phyloP scores from a whole-genome alignment of 2,329 filamentous ascomycete species.

The Aureobasidium sp. region DNA sequence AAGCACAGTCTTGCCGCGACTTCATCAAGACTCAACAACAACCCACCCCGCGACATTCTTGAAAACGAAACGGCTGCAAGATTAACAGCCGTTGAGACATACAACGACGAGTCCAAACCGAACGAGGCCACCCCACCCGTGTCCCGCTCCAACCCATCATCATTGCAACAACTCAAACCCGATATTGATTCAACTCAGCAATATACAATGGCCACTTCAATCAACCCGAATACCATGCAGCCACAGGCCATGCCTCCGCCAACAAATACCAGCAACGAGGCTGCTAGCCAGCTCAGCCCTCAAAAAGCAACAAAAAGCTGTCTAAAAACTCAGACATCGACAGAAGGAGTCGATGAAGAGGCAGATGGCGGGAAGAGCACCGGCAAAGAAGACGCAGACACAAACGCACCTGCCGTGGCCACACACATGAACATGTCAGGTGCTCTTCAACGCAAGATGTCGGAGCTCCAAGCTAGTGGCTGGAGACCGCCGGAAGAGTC shows the following conservation, averaged over 20 bases:
- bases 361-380: conserved; percentile 12
- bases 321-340: neutral
- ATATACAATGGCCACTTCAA: conserved; percentile 9
- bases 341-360: conserved; percentile 7
- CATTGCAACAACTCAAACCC: neutral
- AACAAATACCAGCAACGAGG: neutral
- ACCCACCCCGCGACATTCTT: neutral
- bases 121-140: neutral
- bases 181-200: neutral
- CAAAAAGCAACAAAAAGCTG: conserved; percentile 1
- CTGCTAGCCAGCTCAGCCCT: conserved; percentile 16
- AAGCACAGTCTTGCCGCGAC: conserved; percentile 3
- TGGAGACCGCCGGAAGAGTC: conserved; percentile 19
- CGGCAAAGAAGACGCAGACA: conserved; percentile 12
- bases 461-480: conserved; percentile 18
- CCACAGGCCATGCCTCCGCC: conserved; percentile 1
- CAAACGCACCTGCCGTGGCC: conserved; percentile 10
- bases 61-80: neutral
- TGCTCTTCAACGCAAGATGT: conserved; percentile 20
- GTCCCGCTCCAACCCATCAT: neutral
- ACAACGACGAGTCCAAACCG: conserved; percentile 6
- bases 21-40: neutral
- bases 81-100: conserved; percentile 8
- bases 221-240: neutral
- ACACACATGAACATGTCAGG: conserved; percentile 14